Percentiles rank a stretch among this genome's conserved stretches.
phyloP scores from a whole-genome alignment of 1,284 basidiomycete species.

The Termitomyces sp. region DNA sequence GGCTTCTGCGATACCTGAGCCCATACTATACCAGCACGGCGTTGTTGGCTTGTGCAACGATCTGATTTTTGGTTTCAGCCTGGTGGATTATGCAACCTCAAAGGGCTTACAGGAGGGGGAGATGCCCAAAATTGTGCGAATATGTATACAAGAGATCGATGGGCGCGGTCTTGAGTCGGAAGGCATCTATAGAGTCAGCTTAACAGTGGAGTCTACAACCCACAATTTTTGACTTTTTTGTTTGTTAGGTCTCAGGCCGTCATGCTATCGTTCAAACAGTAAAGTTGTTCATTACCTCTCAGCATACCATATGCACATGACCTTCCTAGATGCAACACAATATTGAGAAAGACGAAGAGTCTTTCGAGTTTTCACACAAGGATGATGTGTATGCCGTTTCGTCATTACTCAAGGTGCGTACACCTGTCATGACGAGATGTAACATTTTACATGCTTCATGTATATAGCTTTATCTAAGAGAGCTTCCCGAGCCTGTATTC shows the following conservation, averaged over 20 bases:
- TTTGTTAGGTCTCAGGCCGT: conserved; percentile 68
- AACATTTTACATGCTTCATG: not conserved
- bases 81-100: conserved; percentile 90
- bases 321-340: conserved; percentile 69
- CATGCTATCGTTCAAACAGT: conserved; percentile 83
- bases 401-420: conserved; percentile 80
- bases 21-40: conserved; percentile 72
- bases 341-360: conserved; percentile 86
- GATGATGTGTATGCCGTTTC: conserved; percentile 91
- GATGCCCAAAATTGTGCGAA: conserved; percentile 78
- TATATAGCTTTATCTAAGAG: conserved; percentile 76
- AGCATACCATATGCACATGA: conserved; percentile 3
- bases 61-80: conserved; percentile 87
- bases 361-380: conserved; percentile 71
- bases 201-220: not conserved
- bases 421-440: not conserved
- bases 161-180: conserved; percentile 75
- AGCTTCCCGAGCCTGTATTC: conserved; percentile 93
- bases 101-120: conserved; percentile 71
- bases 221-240: not conserved
- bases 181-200: conserved; percentile 76
- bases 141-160: conserved; percentile 86
- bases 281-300: conserved; percentile 16
- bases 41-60: conserved; percentile 85
- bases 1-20: conserved; percentile 58